phyloP scores from a whole-genome alignment of 495 filamentous ascomycete genomes.

The Podospora tetraspora region DNA sequence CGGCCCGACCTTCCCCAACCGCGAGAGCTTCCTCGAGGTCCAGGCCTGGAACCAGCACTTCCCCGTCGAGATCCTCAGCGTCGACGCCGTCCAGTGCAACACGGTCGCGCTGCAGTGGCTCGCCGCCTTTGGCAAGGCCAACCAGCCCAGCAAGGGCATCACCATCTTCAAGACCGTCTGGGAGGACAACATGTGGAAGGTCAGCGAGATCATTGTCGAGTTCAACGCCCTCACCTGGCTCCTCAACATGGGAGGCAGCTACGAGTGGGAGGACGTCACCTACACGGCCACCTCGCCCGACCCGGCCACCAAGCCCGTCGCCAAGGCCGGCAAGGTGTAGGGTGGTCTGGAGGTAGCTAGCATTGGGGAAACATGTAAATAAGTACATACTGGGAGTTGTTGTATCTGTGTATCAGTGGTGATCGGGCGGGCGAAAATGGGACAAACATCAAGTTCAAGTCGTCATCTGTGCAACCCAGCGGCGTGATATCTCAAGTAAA shows the following conservation, averaged over 20 bases:
- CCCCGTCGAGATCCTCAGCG: conserved; percentile 10
- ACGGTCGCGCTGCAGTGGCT: conserved; percentile 12
- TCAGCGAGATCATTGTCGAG: conserved; percentile 11
- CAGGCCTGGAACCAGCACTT: conserved; percentile 13
- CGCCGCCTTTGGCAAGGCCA: conserved; percentile 7
- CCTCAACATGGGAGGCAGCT: conserved; percentile 13
- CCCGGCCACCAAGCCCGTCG: conserved; percentile 1
- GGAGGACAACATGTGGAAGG: conserved; percentile 8
- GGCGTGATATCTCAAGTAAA: neutral
- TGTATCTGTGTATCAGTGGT: neutral
- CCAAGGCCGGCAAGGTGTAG: neutral
- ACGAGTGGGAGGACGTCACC: conserved; percentile 11
- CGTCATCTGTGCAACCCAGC: neutral
- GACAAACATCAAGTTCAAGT: neutral
- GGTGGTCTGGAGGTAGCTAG: neutral
- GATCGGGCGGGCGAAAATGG: neutral
- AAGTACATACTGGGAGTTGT: neutral
- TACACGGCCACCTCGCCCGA: conserved; percentile 5
- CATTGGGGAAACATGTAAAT: neutral
- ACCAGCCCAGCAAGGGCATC: conserved; percentile 12
- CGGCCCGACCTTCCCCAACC: conserved; percentile 5
- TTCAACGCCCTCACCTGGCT: conserved; percentile 12
- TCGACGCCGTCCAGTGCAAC: conserved; percentile 14
- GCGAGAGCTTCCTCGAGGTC: conserved; percentile 9
- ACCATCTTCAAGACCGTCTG: conserved; percentile 10